Conservation (phyloP, 2,329 filamentous ascomycete genomes). For the Fusarium globosum region DNA sequence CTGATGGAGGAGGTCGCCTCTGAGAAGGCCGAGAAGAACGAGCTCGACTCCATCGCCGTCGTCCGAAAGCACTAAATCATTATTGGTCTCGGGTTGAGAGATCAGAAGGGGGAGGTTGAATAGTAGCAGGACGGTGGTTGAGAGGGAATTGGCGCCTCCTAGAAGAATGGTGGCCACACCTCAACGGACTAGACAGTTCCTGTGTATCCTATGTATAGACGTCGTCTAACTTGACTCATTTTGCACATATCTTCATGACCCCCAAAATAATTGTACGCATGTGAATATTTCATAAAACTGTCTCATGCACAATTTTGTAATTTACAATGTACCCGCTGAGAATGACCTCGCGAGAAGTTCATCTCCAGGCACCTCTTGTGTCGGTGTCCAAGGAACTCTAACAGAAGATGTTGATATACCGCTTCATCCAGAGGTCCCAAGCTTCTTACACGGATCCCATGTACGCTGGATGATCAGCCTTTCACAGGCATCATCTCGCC, state of each 20-base stretch:
- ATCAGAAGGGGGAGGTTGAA: conserved; percentile 20
- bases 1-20: conserved; percentile 64
- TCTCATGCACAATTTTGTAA: conserved; percentile 41
- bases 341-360: conserved; percentile 16
- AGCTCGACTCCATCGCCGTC: conserved; percentile 62
- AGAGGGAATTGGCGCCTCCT: conserved; percentile 40
- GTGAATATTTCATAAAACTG: conserved; percentile 32
- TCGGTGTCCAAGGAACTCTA: conserved; percentile 19
- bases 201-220: conserved; percentile 53
- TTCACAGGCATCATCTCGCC: conserved; percentile 28
- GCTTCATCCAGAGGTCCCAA: conserved; percentile 14
- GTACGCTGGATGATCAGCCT: conserved; percentile 29
- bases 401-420: conserved; percentile 10
- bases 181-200: conserved; percentile 47
- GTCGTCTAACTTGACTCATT: conserved; percentile 47
- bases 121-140: conserved; percentile 35
- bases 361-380: conserved; percentile 25
- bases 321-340: conserved; percentile 40
- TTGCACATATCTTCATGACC: conserved; percentile 31
- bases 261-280: conserved; percentile 18
- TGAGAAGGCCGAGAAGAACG: conserved; percentile 63
- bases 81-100: conserved; percentile 11
- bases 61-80: conserved; percentile 60
- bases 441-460: conserved; percentile 31
- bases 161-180: conserved; percentile 36